A percentile compares a stretch with the other conserved stretches of the same genome.
Conservation (phyloP, 495 filamentous ascomycete species). For the Trichoderma gamsii region DNA sequence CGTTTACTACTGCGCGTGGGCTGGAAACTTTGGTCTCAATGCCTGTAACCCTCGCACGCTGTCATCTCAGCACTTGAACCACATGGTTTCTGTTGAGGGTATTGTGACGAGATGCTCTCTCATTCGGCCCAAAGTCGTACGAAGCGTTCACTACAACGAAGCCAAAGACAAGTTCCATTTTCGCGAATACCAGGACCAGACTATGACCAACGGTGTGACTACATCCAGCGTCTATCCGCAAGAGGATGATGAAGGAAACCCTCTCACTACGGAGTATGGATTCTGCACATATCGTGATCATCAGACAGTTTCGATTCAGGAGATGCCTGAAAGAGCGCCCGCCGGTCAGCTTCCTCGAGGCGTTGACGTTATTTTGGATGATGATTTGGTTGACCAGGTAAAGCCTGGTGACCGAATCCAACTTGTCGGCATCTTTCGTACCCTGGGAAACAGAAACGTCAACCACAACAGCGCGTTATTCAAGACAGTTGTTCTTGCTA, state of each 20-base stretch:
- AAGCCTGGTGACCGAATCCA: slow-evolving; percentile 97
- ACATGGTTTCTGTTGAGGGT: slow-evolving; percentile 94
- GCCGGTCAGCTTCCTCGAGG: slow-evolving; percentile 92
- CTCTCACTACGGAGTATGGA: slow-evolving; percentile 89
- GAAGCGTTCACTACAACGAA: slow-evolving; percentile 95
- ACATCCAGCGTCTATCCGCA: slow-evolving; percentile 90
- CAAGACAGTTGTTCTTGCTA: slow-evolving; percentile 86
- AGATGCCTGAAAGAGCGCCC: slow-evolving; percentile 97
- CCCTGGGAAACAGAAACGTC: slow-evolving; percentile 89
- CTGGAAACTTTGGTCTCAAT: slow-evolving; percentile 91
- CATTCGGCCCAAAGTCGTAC: slow-evolving; percentile 91
- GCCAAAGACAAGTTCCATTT: slow-evolving; percentile 73
- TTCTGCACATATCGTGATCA: slow-evolving; percentile 95
- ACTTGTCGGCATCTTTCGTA: slow-evolving; percentile 87
- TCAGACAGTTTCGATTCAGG: slow-evolving; percentile 96
- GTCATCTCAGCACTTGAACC: slow-evolving; percentile 81
- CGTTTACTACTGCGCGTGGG: slow-evolving; percentile 88
- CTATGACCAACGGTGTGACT: slow-evolving; percentile 83
- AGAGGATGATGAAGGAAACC: slow-evolving; percentile 78
- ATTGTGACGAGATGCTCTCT: slow-evolving; percentile 96
- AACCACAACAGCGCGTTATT: slow-evolving; percentile 82
- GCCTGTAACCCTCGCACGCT: slow-evolving; percentile 92
- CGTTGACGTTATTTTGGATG: slow-evolving; percentile 96
- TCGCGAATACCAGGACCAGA: slow-evolving; percentile 89
- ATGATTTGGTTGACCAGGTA: slow-evolving; percentile 89